A percentile compares a stretch with the other conserved stretches of the same genome.
phyloP scores from a whole-genome alignment of 2,329 filamentous ascomycete genomes.

The Rutstroemia sp. region DNA sequence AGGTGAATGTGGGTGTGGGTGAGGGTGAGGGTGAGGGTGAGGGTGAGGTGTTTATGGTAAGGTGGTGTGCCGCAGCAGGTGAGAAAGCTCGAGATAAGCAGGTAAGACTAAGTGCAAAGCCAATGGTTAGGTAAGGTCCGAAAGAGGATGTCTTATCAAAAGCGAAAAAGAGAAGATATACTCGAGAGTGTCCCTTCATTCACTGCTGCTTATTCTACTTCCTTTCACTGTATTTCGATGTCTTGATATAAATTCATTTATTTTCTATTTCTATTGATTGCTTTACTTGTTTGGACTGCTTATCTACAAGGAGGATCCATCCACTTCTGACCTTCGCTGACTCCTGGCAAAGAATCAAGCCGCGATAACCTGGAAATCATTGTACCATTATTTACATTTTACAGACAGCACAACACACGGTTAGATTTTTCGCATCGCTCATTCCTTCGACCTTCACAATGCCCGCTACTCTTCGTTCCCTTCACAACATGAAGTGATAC shows the following conservation, averaged over 20 bases:
- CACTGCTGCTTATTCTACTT: neutral
- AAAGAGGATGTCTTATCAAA: neutral
- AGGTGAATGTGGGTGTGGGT: too few relatives aligned
- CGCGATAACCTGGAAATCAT: constrained; percentile 2
- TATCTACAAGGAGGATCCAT: constrained; percentile 4
- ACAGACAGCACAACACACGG: too few relatives aligned
- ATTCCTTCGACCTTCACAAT: too few relatives aligned
- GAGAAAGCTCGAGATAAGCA: too few relatives aligned
- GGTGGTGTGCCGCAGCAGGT: too few relatives aligned
- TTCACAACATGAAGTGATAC: neutral
- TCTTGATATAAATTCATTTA: neutral
- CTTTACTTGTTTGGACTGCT: neutral
- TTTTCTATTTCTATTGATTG: neutral
- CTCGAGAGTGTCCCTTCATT: neutral
- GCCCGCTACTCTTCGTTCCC: neutral
- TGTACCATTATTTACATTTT: neutral
- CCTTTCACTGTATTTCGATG: neutral
- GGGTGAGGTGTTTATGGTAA: too few relatives aligned
- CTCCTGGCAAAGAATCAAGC: neutral
- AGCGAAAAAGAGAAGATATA: neutral
- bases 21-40: too few relatives aligned
- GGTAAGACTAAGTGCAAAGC: neutral
- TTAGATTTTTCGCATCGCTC: too few relatives aligned
- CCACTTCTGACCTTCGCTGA: neutral
- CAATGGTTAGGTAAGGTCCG: neutral